A percentile compares a stretch with the other conserved stretches of the same genome.
Conservation (phyloP, 1,139 yeast species). For the Debaryomyces sp. region DNA sequence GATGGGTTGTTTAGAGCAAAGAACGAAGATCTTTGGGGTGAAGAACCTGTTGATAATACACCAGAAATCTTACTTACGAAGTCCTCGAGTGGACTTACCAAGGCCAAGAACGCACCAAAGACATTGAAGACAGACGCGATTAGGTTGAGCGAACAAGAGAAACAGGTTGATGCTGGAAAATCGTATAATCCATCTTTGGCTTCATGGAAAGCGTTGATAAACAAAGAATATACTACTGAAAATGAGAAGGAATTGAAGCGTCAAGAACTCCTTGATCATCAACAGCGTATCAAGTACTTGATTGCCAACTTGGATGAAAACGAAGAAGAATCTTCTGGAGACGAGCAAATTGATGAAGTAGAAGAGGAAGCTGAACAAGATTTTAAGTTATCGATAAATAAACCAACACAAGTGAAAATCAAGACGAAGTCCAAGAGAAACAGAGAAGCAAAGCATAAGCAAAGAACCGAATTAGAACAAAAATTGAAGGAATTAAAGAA, state of each 20-base stretch:
- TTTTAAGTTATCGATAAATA: slow-evolving; percentile 64
- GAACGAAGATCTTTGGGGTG: slow-evolving; percentile 71
- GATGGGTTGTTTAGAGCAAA: slow-evolving; percentile 62
- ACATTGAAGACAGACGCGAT: slow-evolving; percentile 62
- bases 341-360: slow-evolving; percentile 38
- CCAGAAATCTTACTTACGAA: slow-evolving; percentile 44
- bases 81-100: slow-evolving; percentile 51
- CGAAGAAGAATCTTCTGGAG: slow-evolving; percentile 58
- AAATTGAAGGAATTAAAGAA: slow-evolving; percentile 61
- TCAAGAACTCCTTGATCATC: slow-evolving; percentile 59
- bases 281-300: slow-evolving; percentile 62
- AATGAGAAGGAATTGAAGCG: slow-evolving; percentile 67
- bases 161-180: slow-evolving; percentile 70
- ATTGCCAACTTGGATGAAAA: slow-evolving; percentile 56
- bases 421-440: slow-evolving; percentile 82
- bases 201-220: slow-evolving; percentile 76
- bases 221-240: slow-evolving; percentile 68
- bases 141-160: slow-evolving; percentile 44
- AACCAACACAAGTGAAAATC: slow-evolving; percentile 67
- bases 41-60: slow-evolving; percentile 21
- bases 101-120: slow-evolving; percentile 55
- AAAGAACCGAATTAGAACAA: slow-evolving; percentile 54
- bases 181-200: slow-evolving; percentile 90
- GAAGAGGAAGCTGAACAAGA: slow-evolving; percentile 27
- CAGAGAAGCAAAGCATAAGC: slow-evolving; percentile 65